phyloP scores from a whole-genome alignment of 1,139 yeast species.

The Schizosaccharomyces versatilis region DNA sequence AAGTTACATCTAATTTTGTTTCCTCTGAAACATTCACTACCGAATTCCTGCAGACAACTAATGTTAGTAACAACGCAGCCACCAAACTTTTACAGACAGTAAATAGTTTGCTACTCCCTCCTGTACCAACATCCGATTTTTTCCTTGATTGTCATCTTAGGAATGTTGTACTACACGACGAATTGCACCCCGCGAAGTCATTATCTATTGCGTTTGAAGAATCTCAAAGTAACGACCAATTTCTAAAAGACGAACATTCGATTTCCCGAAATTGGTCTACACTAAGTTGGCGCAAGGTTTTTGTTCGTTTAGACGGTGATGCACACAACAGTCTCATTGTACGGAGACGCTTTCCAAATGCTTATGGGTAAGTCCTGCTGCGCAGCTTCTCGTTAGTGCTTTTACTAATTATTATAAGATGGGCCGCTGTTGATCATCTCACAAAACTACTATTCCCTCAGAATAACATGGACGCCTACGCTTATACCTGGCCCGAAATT shows the following conservation, averaged over 20 bases:
- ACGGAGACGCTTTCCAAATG: conserved; percentile 71
- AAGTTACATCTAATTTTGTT: too few relatives aligned
- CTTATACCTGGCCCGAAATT: not conserved
- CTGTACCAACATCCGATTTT: conserved; percentile 51
- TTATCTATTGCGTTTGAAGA: not conserved
- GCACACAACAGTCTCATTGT: conserved; percentile 90
- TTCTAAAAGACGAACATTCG: conserved; percentile 37
- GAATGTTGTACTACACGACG: not conserved
- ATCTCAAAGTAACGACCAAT: not conserved
- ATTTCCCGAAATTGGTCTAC: conserved; percentile 81
- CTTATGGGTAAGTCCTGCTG: conserved; percentile 35
- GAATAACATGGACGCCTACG: not conserved
- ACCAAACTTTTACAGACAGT: not conserved
- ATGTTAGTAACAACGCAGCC: too few relatives aligned
- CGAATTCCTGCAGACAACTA: too few relatives aligned
- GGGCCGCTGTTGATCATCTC: conserved; percentile 77
- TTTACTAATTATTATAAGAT: conserved; percentile 15
- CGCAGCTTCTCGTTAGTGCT: too few relatives aligned
- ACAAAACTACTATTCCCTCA: conserved; percentile 21
- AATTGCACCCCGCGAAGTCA: not conserved
- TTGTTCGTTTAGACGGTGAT: conserved; percentile 70
- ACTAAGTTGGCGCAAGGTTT: conserved; percentile 79
- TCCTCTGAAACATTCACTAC: too few relatives aligned
- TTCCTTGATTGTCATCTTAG: conserved; percentile 19
- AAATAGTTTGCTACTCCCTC: conserved; percentile 27